Evolutionary conservation across 495 filamentous ascomycete species (phyloP), one percentile per base, ranked within the genome.

Genomic region (Penicillium salamii): DNA sequence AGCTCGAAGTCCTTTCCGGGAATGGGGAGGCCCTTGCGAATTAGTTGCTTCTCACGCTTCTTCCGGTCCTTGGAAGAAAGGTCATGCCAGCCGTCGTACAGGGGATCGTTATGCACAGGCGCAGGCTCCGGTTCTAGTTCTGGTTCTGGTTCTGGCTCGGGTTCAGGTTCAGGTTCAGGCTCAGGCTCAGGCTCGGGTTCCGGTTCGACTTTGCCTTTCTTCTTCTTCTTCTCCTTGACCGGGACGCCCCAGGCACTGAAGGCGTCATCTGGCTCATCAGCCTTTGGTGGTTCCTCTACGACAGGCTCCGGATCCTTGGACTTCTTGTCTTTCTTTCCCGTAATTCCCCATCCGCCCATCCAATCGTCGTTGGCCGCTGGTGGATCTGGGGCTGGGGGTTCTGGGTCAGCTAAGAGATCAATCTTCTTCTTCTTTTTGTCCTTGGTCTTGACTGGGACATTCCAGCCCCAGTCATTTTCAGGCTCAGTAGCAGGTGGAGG

Each of bases 261-360:
- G 64, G 74, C 43, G 70, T 84, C 47, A 61, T 81, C 55, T 72
- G 71, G 31, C 75, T 76, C 59, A 72, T 80, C 56, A 47, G 63
- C 19, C 42, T 58, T 63, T 12, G 56, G 47, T 7, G 59, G 51
- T 7, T 69, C 70, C 29, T 69, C 61, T 17, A 65, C 55, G 3
- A 62, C 57, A 15, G 64, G 61, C 31, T 65, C 55, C 26, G 59
- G 53, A 3, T 57, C 57, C 54, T 67, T 69, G 7, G 59, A 60
- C 15, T 72, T 70, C 37, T 74, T 72, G 24, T 66, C 66, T 41
- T 76, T 72, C 57, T 69, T 72, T 6, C 56, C 53, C 7, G 58
- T 42, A 32, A 58, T 59, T 9, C 61, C 63, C 62, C 69, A 68
- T 32, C 50, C 53, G 42, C 61, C 53, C 38, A 47, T 47, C 56